Base-by-base conservation (phyloP, 495 filamentous ascomycete genomes). In the Cetradonia linearis region DNA sequence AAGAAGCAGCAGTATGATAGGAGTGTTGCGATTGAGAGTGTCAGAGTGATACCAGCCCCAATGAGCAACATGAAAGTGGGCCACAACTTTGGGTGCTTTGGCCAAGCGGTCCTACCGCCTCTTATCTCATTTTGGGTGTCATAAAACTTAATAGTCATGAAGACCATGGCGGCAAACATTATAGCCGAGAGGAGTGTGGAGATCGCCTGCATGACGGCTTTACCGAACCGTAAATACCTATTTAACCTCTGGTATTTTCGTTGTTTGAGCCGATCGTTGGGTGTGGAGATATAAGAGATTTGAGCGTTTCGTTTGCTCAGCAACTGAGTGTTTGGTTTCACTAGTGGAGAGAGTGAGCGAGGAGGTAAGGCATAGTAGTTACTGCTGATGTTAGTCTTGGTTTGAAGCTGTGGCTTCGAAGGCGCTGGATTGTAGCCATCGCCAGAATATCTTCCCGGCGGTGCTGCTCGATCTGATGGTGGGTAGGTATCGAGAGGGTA, bases 51-150 rank as follows among this genome's bases (percentile, higher is more conserved):
- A 13, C 56, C 62, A 20, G 64, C 28, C 5, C 27, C 50, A 25
- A 33, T 31, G 11, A 66, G 64, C 5, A 66, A 40, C 62, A 66
- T 61, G n/a, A 64, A 53, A 2, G 64, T 55, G 11, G 64, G 64
- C 64, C 64, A 66, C n/a, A 60, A 31, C n/a, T 66, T 66, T 27
- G 61, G 16, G 10, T 59, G 0, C 30, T 54, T 54, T 2, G 61
- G 64, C 64, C 64, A 66, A 8, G 62, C 47, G n/a, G 48, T 52
- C 28, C 53, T 20, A 27, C 62, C 64, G n/a, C 37, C 57, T 34
- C 44, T 25, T 7, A 27, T 25, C 28, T 27, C 28, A 20, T 52
- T 50, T 27, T 57, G 38, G n/a, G 64, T 64, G 16, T 40, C 30
- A 18, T 64, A 38, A 18, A 33, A 64, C 28, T 34, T 56, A 5